phyloP scores from a whole-genome alignment of 768 basidiomycete genomes.

The Lactifluus volemus region DNA sequence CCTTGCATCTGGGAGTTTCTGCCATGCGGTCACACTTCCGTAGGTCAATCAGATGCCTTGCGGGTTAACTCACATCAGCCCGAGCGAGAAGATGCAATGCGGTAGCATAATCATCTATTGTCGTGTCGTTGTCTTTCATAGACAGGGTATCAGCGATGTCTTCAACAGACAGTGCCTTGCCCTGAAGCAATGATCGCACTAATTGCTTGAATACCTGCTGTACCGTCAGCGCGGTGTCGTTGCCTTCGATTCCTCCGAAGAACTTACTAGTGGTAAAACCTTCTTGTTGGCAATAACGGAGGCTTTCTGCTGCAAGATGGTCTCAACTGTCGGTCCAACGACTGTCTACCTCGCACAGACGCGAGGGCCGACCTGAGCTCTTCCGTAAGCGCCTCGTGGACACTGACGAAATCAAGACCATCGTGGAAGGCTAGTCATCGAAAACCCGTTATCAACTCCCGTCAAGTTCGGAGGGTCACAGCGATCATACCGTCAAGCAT shows the following conservation, averaged over 20 bases:
- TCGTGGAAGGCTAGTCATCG: slow-evolving; percentile 64
- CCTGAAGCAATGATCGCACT: slow-evolving; percentile 61
- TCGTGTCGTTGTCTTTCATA: slow-evolving; percentile 65
- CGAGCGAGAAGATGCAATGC: slow-evolving; percentile 59
- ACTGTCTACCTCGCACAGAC: slow-evolving; percentile 47
- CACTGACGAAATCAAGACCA: slow-evolving; percentile 76
- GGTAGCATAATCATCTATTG: slow-evolving; percentile 56
- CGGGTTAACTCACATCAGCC: slow-evolving; percentile 34
- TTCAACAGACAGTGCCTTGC: slow-evolving; percentile 66
- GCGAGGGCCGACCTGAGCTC: slow-evolving; percentile 48
- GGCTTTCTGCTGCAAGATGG: slow-evolving; percentile 49
- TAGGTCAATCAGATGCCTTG: not conserved
- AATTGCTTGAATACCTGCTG: slow-evolving; percentile 61
- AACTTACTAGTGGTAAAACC: slow-evolving; percentile 43
- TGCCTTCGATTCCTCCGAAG: not conserved
- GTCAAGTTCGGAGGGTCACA: not conserved
- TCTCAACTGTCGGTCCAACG: slow-evolving; percentile 63
- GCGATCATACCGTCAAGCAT: slow-evolving; percentile 45
- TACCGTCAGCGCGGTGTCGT: slow-evolving; percentile 15
- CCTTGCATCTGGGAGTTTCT: slow-evolving; percentile 67
- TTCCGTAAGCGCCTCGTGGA: slow-evolving; percentile 61
- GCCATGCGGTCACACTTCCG: not conserved
- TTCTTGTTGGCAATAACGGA: slow-evolving; percentile 34
- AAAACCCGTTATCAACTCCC: not conserved
- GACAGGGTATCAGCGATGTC: slow-evolving; percentile 78